Evolutionary conservation across 371 early-diverging fungal species (phyloP).

Genomic region (Cokeromyces recurvatus): DNA sequence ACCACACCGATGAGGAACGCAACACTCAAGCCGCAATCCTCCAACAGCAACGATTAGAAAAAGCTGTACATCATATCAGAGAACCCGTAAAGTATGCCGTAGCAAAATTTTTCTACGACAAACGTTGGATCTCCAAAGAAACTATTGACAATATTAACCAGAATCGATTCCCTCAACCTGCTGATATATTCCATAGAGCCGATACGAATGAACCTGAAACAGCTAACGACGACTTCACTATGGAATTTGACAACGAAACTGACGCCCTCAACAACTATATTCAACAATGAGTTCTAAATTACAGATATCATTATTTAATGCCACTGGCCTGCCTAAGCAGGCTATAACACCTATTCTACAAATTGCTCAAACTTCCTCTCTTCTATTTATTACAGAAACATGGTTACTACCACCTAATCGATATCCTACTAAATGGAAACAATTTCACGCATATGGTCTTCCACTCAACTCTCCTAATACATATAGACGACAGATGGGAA

Average conservation of each 20-base stretch:
- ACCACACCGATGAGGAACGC: neutral
- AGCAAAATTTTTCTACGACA: neutral
- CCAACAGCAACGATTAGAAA: neutral
- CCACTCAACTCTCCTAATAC: neutral
- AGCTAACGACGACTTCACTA: too few relatives aligned
- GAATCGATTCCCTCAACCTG: too few relatives aligned
- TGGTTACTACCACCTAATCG: neutral
- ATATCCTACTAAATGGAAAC: neutral
- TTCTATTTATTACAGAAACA: neutral
- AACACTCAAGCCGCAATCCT: neutral
- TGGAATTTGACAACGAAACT: too few relatives aligned
- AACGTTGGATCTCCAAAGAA: neutral
- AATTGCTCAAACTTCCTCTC: neutral
- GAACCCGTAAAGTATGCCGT: neutral
- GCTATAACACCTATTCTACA: neutral
- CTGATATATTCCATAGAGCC: too few relatives aligned
- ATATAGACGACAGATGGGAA: neutral
- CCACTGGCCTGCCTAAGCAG: neutral
- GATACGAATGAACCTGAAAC: neutral
- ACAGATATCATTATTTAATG: neutral
- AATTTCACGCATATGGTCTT: neutral
- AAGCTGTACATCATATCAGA: neutral
- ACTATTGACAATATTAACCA: too few relatives aligned
- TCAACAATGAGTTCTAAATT: neutral
- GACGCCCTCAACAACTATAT: too few relatives aligned